phyloP scores from a whole-genome alignment of 192 early-diverging fungal genomes.

The Haplosporangium gracile region DNA sequence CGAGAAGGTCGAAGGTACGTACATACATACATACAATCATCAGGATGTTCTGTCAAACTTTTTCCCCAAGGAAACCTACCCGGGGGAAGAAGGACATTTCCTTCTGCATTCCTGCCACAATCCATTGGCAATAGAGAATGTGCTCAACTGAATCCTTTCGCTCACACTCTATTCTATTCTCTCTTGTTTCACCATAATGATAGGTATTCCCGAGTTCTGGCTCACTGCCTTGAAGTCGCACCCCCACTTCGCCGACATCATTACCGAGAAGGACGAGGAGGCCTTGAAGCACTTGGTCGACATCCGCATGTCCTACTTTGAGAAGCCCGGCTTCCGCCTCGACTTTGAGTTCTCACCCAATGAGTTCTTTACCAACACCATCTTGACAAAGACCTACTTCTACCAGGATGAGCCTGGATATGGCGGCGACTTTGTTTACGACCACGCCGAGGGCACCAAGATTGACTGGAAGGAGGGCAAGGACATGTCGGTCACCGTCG shows the following conservation, averaged over 20 bases:
- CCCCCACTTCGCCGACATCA: constrained; percentile 83
- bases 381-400: constrained; percentile 94
- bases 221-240: constrained; percentile 90
- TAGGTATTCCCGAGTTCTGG: constrained; percentile 98
- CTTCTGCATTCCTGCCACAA: background rate
- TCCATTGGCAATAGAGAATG: too few species aligned
- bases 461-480: constrained; percentile 99
- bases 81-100: background rate
- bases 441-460: constrained; percentile 90
- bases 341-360: constrained; percentile 94
- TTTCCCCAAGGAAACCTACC: background rate
- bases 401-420: constrained; percentile 86
- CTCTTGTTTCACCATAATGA: constrained; percentile 1
- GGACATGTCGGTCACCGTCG: constrained; percentile 92
- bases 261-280: constrained; percentile 93
- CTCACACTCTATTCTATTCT: background rate
- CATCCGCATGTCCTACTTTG: constrained; percentile 88
- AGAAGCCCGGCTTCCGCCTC: constrained; percentile 94
- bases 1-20: constrained; percentile 46
- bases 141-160: background rate
- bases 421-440: constrained; percentile 90
- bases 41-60: background rate
- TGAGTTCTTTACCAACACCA: constrained; percentile 89
- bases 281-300: constrained; percentile 91
- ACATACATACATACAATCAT: background rate